These are phyloP conservation scores for Tricharina praecox DNA, from an alignment of 495 filamentous ascomycete species.

Conservation along the genomic window DNA sequence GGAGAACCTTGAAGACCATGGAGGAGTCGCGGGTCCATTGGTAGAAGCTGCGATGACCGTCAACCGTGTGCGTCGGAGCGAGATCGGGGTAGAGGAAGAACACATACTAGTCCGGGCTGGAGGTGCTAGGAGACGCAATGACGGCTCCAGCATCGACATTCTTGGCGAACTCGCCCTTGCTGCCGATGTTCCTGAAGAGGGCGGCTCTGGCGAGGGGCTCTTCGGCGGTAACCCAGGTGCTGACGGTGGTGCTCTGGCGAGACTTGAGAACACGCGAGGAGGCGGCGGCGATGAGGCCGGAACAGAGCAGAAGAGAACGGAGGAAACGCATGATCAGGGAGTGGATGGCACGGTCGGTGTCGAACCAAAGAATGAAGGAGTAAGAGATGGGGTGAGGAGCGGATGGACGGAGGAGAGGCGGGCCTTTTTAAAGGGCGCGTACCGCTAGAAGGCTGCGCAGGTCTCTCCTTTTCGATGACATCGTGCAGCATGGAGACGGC, in stretches of 20 bases:
- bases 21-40: constrained; percentile 62
- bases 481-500: too few species aligned
- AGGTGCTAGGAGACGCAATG: constrained; percentile 45
- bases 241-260: constrained; percentile 30
- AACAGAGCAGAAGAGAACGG: constrained; percentile 33
- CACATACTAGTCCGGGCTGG: constrained; percentile 42
- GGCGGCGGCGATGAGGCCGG: constrained; percentile 28
- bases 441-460: too few species aligned
- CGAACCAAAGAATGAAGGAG: too few species aligned
- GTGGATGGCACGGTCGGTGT: too few species aligned
- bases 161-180: constrained; percentile 32
- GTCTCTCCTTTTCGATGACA: too few species aligned
- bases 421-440: too few species aligned
- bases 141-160: constrained; percentile 39
- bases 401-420: too few species aligned
- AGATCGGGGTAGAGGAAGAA: not conserved
- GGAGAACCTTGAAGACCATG: constrained; percentile 42
- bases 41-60: constrained; percentile 33
- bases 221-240: constrained; percentile 40
- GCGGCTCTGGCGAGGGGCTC: constrained; percentile 35
- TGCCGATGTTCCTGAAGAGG: constrained; percentile 45
- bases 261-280: constrained; percentile 14
- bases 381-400: too few species aligned
- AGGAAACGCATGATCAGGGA: constrained; percentile 21
- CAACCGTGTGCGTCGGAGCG: not conserved